Base-by-base conservation (phyloP, 2,329 filamentous ascomycete species). In the Scolecobasidium constrictum region DNA sequence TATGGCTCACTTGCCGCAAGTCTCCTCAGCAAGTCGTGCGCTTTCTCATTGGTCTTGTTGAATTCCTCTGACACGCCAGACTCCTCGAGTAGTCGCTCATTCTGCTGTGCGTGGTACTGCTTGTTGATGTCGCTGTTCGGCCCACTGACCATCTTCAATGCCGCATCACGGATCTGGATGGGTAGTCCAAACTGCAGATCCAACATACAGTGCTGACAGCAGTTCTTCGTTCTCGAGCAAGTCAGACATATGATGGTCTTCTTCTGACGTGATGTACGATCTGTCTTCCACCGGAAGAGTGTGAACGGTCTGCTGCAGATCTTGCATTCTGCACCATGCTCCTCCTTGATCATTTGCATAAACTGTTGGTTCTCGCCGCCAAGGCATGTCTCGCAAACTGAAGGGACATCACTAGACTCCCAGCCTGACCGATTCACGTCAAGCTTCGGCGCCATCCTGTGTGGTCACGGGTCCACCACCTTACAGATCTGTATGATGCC, bases 321-420 rank as follows among this genome's bases (percentile, higher is more conserved):
- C 57, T 77, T 76, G 63, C 72, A 75, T 63, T 67, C 66, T 48
- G 83, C 85, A 54, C 87, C 92, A 56, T 93, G 81, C 62, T 98
- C 90, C 59, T 96, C 87, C 65, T 98, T 98, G 47, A 98, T 73
- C 88, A 98, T 96, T 65, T 96, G 92, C 35, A 98, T 92, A 57
- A 94, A 98, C 2, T 90, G 90, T 55, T 96, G 96, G 48, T 94
- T 88, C 9, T 19, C 16, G 13, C 90, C 88, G 13, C 90, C 88
- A 2, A 98, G 75, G 61, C 92, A 98, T 57, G 81, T 87, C 65
- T 98, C 92, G 69, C 77, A 92, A 23, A 92, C 83, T 3, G 83
- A 88, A 6, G 86, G 86, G 56, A 92, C 87, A 62, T 92, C 86
- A 38, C 86, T 92, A 22, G 86, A 83, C 65, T 98, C 92, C 87